Base-by-base conservation (phyloP, 75 land plant genomes). In the Selaginella tamariscina region DNA sequence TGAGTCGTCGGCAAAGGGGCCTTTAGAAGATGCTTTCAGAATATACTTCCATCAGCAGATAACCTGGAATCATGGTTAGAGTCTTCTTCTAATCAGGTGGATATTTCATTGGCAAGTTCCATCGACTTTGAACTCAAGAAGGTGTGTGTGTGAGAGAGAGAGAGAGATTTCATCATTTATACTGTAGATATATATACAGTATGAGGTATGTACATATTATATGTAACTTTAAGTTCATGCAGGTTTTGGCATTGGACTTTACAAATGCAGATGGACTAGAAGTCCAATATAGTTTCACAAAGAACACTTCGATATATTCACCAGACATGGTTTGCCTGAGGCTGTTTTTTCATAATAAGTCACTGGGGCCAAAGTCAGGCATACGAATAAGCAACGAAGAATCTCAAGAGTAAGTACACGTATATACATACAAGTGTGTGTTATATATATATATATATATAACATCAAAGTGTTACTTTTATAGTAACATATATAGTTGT, bases 61-160 rank as follows among this genome's bases (percentile, higher is more conserved):
- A 81, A 85, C 49, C 66, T 94, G 29, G 96, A 94, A 32, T 83
- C 91, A 55, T 94, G 98, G 98, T 64, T 94, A 72, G 82, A 69
- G 63, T 73, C 86, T 66, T 55, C 68, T 64, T 68, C 59, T 24
- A 44, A 30, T 60, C 33, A 39, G 24, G 20, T 1, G 30, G 32
- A 31, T 33, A 54, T 26, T 15, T 39, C 15, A 5, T 5, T 5
- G 5, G 15, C 5, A 39, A 39, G 49, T 15, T 39, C 49, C 49
- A 39, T n/a, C n/a, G n/a, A 39, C 49, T 39, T 15, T 39, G 20
- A 68, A 29, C 24, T 29, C 72, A 77, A 55, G 54, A 78, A 56
- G 27, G 57, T 55, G 49, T 56, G 31, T 39, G 71, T 28, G 73
- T 56, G 18, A 24, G 54, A 1, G 27, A 39, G 27, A 33, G 27